Conservation (phyloP, 1,284 basidiomycete genomes). For the Stygiomarasmius scandens region DNA sequence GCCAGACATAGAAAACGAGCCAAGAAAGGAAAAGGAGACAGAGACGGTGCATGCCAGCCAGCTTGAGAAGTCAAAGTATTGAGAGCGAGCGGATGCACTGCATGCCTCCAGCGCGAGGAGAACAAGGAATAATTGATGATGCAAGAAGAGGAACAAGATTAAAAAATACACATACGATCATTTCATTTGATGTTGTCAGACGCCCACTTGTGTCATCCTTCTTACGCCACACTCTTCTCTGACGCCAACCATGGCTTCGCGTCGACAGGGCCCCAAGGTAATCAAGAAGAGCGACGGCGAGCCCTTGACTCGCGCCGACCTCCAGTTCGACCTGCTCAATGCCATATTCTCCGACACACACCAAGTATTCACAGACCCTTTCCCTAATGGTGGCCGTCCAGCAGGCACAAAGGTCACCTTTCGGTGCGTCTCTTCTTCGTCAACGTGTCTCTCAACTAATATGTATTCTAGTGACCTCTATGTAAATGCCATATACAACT, state of each 20-base stretch:
- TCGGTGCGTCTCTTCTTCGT: slow-evolving; percentile 1
- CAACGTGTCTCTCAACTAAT: neutral
- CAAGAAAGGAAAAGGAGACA: neutral
- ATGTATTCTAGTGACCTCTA: slow-evolving; percentile 77
- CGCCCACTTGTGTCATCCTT: neutral
- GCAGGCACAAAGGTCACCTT: slow-evolving; percentile 14
- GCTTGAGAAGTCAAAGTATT: neutral
- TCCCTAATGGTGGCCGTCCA: slow-evolving; percentile 41
- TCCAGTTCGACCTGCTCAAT: slow-evolving; percentile 77
- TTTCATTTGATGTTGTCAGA: slow-evolving; percentile 1
- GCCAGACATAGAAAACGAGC: neutral
- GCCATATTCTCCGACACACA: slow-evolving; percentile 62
- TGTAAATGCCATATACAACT: slow-evolving; percentile 69
- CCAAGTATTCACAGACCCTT: slow-evolving; percentile 69
- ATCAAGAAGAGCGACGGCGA: slow-evolving; percentile 66
- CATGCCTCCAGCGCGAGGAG: slow-evolving; percentile 6
- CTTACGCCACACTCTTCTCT: neutral
- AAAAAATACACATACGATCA: neutral
- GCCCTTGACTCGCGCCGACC: slow-evolving; percentile 63
- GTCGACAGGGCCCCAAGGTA: slow-evolving; percentile 18
- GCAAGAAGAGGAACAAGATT: neutral
- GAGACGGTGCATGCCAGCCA: slow-evolving; percentile 2
- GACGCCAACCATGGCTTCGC: slow-evolving; percentile 5
- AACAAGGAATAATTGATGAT: neutral
- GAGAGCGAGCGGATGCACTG: slow-evolving; percentile 1